These are phyloP conservation scores for Aphanomyces euteiches DNA, from an alignment of 352 stramenopile genomes.

Conservation along the genomic window DNA sequence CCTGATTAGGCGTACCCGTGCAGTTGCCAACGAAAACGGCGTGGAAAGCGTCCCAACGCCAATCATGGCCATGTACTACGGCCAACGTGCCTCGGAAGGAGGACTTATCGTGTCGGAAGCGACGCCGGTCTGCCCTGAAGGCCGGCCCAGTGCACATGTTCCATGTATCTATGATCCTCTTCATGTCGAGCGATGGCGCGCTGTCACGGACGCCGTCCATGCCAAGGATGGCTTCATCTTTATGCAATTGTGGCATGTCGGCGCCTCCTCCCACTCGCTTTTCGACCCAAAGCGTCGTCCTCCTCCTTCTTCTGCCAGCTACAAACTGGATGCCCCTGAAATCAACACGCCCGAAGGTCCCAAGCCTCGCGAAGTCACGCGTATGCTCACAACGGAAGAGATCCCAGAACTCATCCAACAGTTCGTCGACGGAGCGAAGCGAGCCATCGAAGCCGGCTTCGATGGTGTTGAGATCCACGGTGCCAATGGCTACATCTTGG, in stretches of 20 bases:
- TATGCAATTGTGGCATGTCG: constrained; percentile 77
- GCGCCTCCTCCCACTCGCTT: constrained; percentile 47
- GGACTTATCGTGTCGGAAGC: constrained; percentile 63
- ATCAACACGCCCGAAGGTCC: constrained; percentile 23
- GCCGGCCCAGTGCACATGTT: constrained; percentile 27
- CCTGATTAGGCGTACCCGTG: constrained; percentile 15
- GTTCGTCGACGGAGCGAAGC: constrained; percentile 56
- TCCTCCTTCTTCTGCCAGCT: constrained; percentile 10
- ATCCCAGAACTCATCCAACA: constrained; percentile 61
- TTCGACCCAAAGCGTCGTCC: constrained; percentile 29
- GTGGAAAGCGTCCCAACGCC: constrained; percentile 39
- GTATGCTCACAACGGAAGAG: constrained; percentile 35
- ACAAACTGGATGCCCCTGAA: neutral
- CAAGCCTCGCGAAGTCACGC: constrained; percentile 23
- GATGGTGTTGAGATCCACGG: constrained; percentile 82
- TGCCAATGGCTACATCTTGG: constrained; percentile 87
- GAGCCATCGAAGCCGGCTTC: constrained; percentile 78
- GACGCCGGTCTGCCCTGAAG: constrained; percentile 43
- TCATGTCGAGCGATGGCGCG: constrained; percentile 45
- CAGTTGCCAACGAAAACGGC: constrained; percentile 36
- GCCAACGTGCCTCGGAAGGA: constrained; percentile 49
- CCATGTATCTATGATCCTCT: constrained; percentile 44
- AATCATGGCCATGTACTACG: constrained; percentile 58
- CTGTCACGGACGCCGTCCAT: constrained; percentile 60
- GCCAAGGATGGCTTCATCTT: constrained; percentile 60